A percentile compares a stretch with the other conserved stretches of the same genome.
phyloP scores from a whole-genome alignment of 2,329 filamentous ascomycete species.

The Annulohypoxylon truncatum region DNA sequence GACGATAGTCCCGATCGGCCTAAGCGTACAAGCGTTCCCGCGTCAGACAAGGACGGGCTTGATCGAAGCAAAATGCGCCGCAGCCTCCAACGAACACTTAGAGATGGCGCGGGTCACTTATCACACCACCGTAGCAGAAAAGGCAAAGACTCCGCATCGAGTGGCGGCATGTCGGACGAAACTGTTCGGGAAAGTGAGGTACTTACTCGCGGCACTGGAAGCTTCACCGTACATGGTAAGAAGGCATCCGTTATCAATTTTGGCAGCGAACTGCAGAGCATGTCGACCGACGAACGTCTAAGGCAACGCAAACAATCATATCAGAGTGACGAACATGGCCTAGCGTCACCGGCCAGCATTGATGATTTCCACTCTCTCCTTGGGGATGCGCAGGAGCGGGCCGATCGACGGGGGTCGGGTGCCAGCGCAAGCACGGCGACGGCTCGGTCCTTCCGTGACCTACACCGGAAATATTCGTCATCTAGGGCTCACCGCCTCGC shows the following conservation, averaged over 20 bases:
- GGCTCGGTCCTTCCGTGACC: conserved; percentile 71
- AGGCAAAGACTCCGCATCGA: conserved; percentile 77
- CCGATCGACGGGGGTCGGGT: conserved; percentile 68
- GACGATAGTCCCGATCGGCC: conserved; percentile 56
- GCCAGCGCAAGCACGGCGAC: conserved; percentile 76
- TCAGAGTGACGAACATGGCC: conserved; percentile 53
- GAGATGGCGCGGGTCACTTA: conserved; percentile 78
- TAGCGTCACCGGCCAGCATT: conserved; percentile 52
- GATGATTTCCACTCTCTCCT: conserved; percentile 66
- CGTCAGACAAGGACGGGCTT: conserved; percentile 57
- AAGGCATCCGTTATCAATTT: conserved; percentile 98
- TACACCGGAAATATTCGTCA: conserved; percentile 70
- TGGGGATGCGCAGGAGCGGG: conserved; percentile 56
- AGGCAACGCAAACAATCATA: conserved; percentile 68
- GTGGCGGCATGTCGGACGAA: conserved; percentile 64
- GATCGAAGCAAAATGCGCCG: conserved; percentile 79
- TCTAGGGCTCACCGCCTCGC: conserved; percentile 60
- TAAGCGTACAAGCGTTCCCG: conserved; percentile 53
- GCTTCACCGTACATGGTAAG: conserved; percentile 97
- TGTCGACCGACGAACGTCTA: conserved; percentile 78
- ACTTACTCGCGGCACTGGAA: conserved; percentile 81
- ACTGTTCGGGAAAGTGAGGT: conserved; percentile 68
- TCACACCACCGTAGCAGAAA: conserved; percentile 78
- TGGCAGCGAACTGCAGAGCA: conserved; percentile 86
- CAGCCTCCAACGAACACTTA: conserved; percentile 88